phyloP scores from a whole-genome alignment of 176 grass and related monocot genomes.

The Ensete glaucum region DNA sequence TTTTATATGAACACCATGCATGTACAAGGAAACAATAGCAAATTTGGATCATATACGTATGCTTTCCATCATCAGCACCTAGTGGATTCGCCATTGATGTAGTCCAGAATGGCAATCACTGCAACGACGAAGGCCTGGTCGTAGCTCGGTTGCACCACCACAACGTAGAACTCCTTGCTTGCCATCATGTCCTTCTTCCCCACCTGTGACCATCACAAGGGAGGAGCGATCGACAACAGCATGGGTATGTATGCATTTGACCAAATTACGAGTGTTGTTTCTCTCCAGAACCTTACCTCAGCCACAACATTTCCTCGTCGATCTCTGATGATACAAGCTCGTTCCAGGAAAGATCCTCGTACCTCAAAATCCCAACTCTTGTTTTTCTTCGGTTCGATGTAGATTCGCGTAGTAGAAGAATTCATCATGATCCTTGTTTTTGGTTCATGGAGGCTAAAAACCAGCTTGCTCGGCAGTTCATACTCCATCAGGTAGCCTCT shows the following conservation, averaged over 20 bases:
- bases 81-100: slow-evolving; percentile 73
- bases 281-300: slow-evolving; percentile 36
- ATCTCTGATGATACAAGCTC: slow-evolving; percentile 56
- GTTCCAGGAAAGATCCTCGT: slow-evolving; percentile 62
- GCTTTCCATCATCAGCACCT: slow-evolving; percentile 43
- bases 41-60: too few species aligned
- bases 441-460: slow-evolving; percentile 62
- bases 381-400: slow-evolving; percentile 37
- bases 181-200: slow-evolving; percentile 30
- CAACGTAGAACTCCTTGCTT: slow-evolving; percentile 64
- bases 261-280: background rate
- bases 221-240: background rate
- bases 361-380: slow-evolving; percentile 70
- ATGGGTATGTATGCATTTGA: background rate
- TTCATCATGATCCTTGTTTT: slow-evolving; percentile 41
- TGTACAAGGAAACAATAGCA: too few species aligned
- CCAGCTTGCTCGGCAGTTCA: slow-evolving; percentile 40
- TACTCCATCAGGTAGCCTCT: slow-evolving; percentile 67
- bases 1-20: too few species aligned
- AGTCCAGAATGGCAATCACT: slow-evolving; percentile 79
- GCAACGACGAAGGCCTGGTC: slow-evolving; percentile 83
- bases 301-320: slow-evolving; percentile 61
- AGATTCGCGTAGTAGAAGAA: slow-evolving; percentile 33
- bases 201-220: slow-evolving; percentile 28
- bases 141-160: slow-evolving; percentile 71